Evolutionary conservation across 2,329 filamentous ascomycete genomes (phyloP), one percentile per base, ranked within the genome.

Genomic region (Penicillium sp.): DNA sequence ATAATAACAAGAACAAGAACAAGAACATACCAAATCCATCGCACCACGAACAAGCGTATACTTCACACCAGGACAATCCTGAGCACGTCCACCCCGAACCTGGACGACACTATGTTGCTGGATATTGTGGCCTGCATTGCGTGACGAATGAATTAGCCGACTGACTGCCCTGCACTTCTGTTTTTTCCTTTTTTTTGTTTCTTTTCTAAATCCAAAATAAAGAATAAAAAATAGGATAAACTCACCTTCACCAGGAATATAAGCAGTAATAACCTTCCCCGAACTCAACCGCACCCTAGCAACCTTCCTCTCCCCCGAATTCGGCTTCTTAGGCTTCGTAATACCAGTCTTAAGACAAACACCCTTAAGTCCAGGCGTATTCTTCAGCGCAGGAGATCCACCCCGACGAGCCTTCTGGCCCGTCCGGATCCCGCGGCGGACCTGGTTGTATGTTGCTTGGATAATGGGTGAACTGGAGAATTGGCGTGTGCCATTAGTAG

Each of bases 101-200:
- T 97, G 78, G 48, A 99, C 93, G 39, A 99, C 93, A 63, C 88
- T 95, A 78, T 99, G 95, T 80, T 97, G 93, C 79, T 97, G 92
- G 59, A 97, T 91, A 72, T 97, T 99, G 75, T 99, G 93, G 41
- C 93, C 81, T 83, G 53, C 34, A n/a, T n/a, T n/a, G n/a, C n/a
- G n/a, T n/a, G n/a, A n/a, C n/a, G n/a, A n/a, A n/a, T n/a, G n/a
- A n/a, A n/a, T n/a, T n/a, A n/a, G n/a, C n/a, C n/a, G n/a, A n/a
- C n/a, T n/a, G n/a, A n/a, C n/a, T n/a, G n/a, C n/a, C n/a, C n/a
- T n/a, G n/a, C n/a, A n/a, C n/a, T n/a, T n/a, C n/a, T n/a, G n/a
- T n/a, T n/a, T n/a, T n/a, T n/a, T n/a, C n/a, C n/a, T n/a, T n/a
- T n/a, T n/a, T n/a, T n/a, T n/a, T n/a, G n/a, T n/a, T n/a, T n/a